phyloP scores from a whole-genome alignment of 345 rosid species.

The Psidium guajava region DNA sequence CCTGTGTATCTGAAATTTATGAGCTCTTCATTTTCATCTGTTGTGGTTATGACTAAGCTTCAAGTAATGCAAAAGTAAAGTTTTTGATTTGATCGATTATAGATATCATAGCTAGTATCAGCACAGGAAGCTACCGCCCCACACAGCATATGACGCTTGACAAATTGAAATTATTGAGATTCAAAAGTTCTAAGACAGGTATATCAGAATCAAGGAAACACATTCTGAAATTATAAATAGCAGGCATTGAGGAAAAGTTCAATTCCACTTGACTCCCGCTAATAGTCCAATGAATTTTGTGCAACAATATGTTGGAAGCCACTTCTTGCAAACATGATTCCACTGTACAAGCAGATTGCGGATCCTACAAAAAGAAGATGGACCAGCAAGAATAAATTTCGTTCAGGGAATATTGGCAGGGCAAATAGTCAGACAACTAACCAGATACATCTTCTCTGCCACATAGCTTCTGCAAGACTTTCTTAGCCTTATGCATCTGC shows the following conservation, averaged over 20 bases:
- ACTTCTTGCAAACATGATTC: neutral
- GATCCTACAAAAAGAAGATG: neutral
- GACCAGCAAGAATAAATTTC: neutral
- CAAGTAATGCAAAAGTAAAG: neutral
- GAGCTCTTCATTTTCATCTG: neutral
- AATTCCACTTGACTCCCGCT: neutral
- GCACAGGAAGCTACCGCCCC: neutral
- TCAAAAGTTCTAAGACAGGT: neutral
- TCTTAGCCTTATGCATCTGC: conserved; percentile 7
- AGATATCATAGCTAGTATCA: neutral
- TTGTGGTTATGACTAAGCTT: neutral
- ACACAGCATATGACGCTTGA: neutral
- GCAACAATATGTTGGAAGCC: neutral
- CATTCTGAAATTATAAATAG: neutral
- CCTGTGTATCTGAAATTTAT: conserved; percentile 1
- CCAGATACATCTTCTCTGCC: conserved; percentile 15
- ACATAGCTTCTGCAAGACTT: conserved; percentile 11
- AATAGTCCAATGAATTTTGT: neutral
- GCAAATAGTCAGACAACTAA: neutral
- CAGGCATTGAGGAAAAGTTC: neutral
- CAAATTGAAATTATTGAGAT: neutral
- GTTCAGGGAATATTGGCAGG: neutral
- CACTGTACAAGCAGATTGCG: neutral
- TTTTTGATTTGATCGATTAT: neutral
- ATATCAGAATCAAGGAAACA: neutral